Conservation (phyloP, 1,284 basidiomycete genomes). For the Stygiomarasmius scandens region DNA sequence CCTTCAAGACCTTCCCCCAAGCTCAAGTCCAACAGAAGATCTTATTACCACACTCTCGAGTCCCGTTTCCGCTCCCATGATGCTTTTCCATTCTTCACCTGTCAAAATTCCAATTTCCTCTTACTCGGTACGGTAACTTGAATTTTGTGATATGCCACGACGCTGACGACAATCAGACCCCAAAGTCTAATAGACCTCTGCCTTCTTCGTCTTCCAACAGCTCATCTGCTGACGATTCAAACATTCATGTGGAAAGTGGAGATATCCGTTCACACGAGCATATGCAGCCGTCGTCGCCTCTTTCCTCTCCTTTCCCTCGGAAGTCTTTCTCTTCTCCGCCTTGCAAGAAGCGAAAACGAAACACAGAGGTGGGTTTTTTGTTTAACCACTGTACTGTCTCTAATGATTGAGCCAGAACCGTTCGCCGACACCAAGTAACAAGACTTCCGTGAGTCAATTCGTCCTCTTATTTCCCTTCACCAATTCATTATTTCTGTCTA, state of each 20-base stretch:
- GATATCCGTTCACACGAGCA: neutral
- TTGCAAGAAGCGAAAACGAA: conserved; percentile 25
- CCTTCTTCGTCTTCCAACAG: conserved; percentile 17
- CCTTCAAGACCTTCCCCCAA: neutral
- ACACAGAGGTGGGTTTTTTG: conserved; percentile 14
- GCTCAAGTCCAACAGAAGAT: neutral
- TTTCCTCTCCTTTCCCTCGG: neutral
- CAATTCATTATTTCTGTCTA: conserved; percentile 9
- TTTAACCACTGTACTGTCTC: neutral
- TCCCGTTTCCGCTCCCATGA: neutral
- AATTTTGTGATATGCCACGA: no score
- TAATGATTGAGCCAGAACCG: neutral
- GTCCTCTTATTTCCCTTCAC: conserved; percentile 19
- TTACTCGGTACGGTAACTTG: no score
- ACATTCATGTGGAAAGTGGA: neutral
- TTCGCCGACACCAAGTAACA: neutral
- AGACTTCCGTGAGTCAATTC: neutral
- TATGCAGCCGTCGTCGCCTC: neutral
- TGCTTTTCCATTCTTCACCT: neutral
- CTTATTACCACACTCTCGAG: neutral
- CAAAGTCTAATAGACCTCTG: neutral
- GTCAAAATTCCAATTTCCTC: neutral
- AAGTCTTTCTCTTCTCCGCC: conserved; percentile 7
- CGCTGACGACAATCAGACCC: no score
- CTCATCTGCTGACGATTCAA: conserved; percentile 5